A percentile compares a stretch with the other conserved stretches of the same genome.
phyloP scores from a whole-genome alignment of 345 rosid genomes.

The Eucalyptus caleyi region DNA sequence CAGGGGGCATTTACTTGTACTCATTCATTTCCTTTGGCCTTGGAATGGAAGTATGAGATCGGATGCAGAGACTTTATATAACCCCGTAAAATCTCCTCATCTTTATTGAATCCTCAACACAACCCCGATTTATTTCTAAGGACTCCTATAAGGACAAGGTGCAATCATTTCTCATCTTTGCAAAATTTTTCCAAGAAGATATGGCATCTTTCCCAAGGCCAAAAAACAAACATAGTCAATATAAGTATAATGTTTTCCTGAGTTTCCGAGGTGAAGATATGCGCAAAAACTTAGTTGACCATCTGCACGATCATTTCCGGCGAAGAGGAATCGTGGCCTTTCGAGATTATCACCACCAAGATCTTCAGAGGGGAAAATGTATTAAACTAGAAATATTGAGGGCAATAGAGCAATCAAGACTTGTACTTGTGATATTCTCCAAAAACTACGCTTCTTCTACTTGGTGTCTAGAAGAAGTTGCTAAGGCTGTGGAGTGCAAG shows the following conservation, averaged over 20 bases:
- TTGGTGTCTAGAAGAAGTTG: too few species aligned
- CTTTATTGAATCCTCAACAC: not conserved
- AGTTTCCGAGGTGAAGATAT: slow-evolving; percentile 7
- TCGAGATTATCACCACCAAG: not conserved
- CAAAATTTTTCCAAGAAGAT: not conserved
- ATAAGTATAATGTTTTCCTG: not conserved
- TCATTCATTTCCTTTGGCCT: not conserved
- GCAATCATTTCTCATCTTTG: not conserved
- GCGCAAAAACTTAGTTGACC: not conserved
- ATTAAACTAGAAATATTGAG: too few species aligned
- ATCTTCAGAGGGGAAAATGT: too few species aligned
- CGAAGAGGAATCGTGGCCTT: not conserved
- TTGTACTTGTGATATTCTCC: too few species aligned
- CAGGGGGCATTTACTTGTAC: not conserved
- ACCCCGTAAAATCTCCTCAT: not conserved
- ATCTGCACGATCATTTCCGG: not conserved
- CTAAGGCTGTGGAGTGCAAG: too few species aligned
- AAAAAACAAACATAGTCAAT: too few species aligned
- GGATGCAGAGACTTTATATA: accelerated
- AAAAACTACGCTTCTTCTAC: too few species aligned
- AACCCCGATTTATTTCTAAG: not conserved
- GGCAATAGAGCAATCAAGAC: too few species aligned
- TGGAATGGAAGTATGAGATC: accelerated
- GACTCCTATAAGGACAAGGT: not conserved
- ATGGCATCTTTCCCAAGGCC: not conserved